Conservation (phyloP, 495 filamentous ascomycete species). For the Lentithecium fluviatile region DNA sequence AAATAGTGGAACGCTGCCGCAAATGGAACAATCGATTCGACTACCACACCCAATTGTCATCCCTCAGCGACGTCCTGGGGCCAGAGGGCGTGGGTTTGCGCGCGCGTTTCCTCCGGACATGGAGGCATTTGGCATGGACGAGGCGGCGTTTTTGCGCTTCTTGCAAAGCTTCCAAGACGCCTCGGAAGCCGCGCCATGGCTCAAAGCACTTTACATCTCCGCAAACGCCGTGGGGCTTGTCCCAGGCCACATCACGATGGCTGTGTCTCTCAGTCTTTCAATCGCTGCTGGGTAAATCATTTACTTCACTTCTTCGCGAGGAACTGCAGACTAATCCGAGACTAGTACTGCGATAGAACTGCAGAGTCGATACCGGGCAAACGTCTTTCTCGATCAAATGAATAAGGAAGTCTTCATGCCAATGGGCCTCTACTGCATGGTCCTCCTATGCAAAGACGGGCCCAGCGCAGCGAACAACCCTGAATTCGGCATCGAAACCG, state of each 20-base stretch:
- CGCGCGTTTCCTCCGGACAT: slow-evolving; percentile 3
- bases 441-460: slow-evolving; percentile 1
- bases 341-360: slow-evolving; percentile 5
- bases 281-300: slow-evolving; percentile 2
- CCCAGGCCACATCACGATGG: slow-evolving; percentile 2
- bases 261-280: background rate
- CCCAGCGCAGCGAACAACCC: background rate
- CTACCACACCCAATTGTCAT: background rate
- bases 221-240: slow-evolving; percentile 1
- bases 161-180: slow-evolving; percentile 4
- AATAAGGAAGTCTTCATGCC: slow-evolving; percentile 8
- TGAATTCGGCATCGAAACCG: slow-evolving; percentile 4
- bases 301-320: background rate
- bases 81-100: background rate
- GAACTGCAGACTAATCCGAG: background rate
- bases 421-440: slow-evolving; percentile 6
- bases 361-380: background rate
- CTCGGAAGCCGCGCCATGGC: slow-evolving; percentile 2
- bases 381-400: slow-evolving; percentile 4
- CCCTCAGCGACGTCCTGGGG: background rate
- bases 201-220: background rate
- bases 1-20: background rate
- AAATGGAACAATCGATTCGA: background rate
- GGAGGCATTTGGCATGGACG: slow-evolving; percentile 4
- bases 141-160: slow-evolving; percentile 2